Evolutionary conservation across 78 protist species (phyloP).

Genomic region (Dictyostelium firmibasis): DNA sequence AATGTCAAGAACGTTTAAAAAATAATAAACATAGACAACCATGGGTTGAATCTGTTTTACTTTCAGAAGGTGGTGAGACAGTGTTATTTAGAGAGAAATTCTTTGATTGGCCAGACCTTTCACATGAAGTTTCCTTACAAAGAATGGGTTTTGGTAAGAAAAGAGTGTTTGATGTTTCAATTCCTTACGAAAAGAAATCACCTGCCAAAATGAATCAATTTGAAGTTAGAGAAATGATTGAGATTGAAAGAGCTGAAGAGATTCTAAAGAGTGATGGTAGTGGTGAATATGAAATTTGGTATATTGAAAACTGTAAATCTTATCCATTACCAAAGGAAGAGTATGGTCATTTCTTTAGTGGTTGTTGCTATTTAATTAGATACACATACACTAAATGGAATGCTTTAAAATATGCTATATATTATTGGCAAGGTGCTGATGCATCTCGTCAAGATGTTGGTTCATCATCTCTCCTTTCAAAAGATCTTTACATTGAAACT

Average conservation of each 20-base stretch:
- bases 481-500: slow-evolving; percentile 57
- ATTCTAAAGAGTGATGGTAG: not conserved
- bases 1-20: slow-evolving; percentile 38
- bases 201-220: slow-evolving; percentile 37
- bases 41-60: slow-evolving; percentile 38
- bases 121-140: slow-evolving; percentile 40
- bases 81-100: slow-evolving; percentile 76
- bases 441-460: slow-evolving; percentile 67
- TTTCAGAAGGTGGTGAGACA: slow-evolving; percentile 79
- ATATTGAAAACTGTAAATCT: slow-evolving; percentile 32
- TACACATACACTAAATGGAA: slow-evolving; percentile 75
- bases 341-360: slow-evolving; percentile 71
- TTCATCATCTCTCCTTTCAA: slow-evolving; percentile 28
- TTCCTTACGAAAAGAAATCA: slow-evolving; percentile 70
- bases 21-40: not conserved
- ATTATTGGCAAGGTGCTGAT: slow-evolving; percentile 63
- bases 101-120: slow-evolving; percentile 78
- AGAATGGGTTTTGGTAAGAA: slow-evolving; percentile 75
- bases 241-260: slow-evolving; percentile 51
- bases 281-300: slow-evolving; percentile 63
- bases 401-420: slow-evolving; percentile 36
- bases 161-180: slow-evolving; percentile 15
- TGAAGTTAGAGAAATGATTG: slow-evolving; percentile 44
- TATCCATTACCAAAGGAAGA: slow-evolving; percentile 45
- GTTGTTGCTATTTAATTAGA: slow-evolving; percentile 35